phyloP scores from a whole-genome alignment of 2,329 filamentous ascomycete species.

The Huntiella bhutanensis region DNA sequence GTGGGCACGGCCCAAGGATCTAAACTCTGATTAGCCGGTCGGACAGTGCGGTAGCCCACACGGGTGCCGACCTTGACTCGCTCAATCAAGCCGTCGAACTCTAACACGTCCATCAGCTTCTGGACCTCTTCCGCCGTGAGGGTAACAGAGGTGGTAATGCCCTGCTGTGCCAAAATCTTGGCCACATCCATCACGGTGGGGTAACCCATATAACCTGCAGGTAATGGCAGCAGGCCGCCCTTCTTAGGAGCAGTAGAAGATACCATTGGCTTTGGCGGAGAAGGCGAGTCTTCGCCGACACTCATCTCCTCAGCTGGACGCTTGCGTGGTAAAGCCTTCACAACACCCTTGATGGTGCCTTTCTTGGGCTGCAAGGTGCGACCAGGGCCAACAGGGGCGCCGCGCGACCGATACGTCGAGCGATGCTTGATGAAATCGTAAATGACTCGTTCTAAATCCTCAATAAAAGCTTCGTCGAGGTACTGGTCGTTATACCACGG shows the following conservation, averaged over 20 bases:
- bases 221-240: constrained; percentile 31
- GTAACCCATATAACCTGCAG: constrained; percentile 55
- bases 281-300: constrained; percentile 12
- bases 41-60: constrained; percentile 33
- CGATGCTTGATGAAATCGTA: constrained; percentile 52
- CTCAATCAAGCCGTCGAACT: constrained; percentile 74
- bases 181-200: constrained; percentile 67
- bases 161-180: constrained; percentile 46
- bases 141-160: constrained; percentile 54
- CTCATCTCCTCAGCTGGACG: constrained; percentile 25
- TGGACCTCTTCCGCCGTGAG: constrained; percentile 59
- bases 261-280: constrained; percentile 14
- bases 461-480: constrained; percentile 75
- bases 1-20: constrained; percentile 20
- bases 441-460: constrained; percentile 52
- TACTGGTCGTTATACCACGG: constrained; percentile 89
- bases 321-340: constrained; percentile 26
- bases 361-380: constrained; percentile 35
- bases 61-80: constrained; percentile 30
- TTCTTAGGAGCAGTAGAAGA: constrained; percentile 15
- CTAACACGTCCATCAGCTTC: constrained; percentile 71
- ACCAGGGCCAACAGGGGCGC: constrained; percentile 15
- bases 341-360: constrained; percentile 31
- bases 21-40: constrained; percentile 27
- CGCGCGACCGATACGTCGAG: constrained; percentile 45